These are phyloP conservation scores for Xerocomus nothofagi DNA, from an alignment of 1,284 basidiomycete genomes.

Conservation along the genomic window DNA sequence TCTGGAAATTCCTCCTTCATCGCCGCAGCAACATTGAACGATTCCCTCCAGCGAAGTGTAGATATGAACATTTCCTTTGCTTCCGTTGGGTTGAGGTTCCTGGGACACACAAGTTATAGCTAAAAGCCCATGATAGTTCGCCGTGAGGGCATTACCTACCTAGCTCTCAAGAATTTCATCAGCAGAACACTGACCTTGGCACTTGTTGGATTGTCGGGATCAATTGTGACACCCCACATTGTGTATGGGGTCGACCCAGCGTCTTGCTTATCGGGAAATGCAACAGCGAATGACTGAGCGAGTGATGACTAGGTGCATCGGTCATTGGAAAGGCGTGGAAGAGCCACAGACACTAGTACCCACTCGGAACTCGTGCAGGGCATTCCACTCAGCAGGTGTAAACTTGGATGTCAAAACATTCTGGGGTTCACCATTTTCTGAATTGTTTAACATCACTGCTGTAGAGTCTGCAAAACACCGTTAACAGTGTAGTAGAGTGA, in stretches of 20 bases:
- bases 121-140: neutral
- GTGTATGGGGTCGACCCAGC: conserved; percentile 51
- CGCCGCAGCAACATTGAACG: conserved; percentile 61
- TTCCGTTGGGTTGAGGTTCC: conserved; percentile 53
- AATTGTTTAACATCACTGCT: neutral
- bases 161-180: conserved; percentile 77
- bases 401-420: conserved; percentile 68
- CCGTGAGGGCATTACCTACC: conserved; percentile 41
- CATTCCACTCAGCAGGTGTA: conserved; percentile 65
- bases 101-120: conserved; percentile 22
- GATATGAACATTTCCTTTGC: conserved; percentile 65
- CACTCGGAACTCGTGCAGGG: conserved; percentile 67
- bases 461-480: neutral
- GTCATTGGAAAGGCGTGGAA: neutral
- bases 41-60: conserved; percentile 72
- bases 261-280: conserved; percentile 49
- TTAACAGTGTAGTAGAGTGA: too few species aligned
- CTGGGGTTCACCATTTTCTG: conserved; percentile 51
- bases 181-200: conserved; percentile 69
- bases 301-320: conserved; percentile 46
- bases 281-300: conserved; percentile 48
- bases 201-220: conserved; percentile 52
- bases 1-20: conserved; percentile 63
- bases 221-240: conserved; percentile 70
- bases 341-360: neutral